Evolutionary conservation across 257 asterid species (phyloP).

Genomic region (Solanum pinnatisectum): DNA sequence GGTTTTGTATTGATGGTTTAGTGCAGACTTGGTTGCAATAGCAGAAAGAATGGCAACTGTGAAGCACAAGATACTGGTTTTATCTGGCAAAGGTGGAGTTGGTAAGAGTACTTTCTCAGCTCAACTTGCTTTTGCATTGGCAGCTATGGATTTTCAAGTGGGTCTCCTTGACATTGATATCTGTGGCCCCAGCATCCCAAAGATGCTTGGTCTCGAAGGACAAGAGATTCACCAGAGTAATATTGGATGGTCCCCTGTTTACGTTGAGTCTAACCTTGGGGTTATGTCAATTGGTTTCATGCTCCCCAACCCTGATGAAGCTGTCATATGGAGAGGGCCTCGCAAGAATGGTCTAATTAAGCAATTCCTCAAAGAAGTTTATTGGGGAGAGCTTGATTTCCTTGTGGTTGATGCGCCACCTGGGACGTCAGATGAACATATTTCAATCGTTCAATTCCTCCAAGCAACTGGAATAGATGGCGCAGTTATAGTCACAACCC

Average conservation of each 20-base stretch:
- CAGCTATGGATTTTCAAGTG: slow-evolving; percentile 74
- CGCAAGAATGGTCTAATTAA: slow-evolving; percentile 72
- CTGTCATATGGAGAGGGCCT: slow-evolving; percentile 89
- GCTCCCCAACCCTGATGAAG: slow-evolving; percentile 51
- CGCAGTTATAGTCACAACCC: slow-evolving; percentile 82
- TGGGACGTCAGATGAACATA: slow-evolving; percentile 93
- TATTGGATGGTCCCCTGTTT: slow-evolving; percentile 89
- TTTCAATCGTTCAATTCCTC: slow-evolving; percentile 77
- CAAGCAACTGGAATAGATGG: slow-evolving; percentile 82
- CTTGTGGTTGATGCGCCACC: slow-evolving; percentile 92
- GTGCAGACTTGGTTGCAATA: slow-evolving; percentile 64
- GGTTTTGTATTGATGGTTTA: neutral
- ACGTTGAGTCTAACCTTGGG: slow-evolving; percentile 81
- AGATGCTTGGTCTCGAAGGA: slow-evolving; percentile 82
- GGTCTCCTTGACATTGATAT: slow-evolving; percentile 92
- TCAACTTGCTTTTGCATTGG: slow-evolving; percentile 75
- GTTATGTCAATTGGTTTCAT: slow-evolving; percentile 69
- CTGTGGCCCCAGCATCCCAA: slow-evolving; percentile 91
- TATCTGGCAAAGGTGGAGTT: slow-evolving; percentile 94
- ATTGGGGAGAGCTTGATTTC: slow-evolving; percentile 91
- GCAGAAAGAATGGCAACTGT: slow-evolving; percentile 84
- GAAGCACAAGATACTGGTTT: slow-evolving; percentile 83
- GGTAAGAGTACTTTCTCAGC: slow-evolving; percentile 95
- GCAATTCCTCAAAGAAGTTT: slow-evolving; percentile 73
- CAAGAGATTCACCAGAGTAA: slow-evolving; percentile 65